phyloP scores from a whole-genome alignment of 2,329 filamentous ascomycete species.

The Diaporthe batatas region DNA sequence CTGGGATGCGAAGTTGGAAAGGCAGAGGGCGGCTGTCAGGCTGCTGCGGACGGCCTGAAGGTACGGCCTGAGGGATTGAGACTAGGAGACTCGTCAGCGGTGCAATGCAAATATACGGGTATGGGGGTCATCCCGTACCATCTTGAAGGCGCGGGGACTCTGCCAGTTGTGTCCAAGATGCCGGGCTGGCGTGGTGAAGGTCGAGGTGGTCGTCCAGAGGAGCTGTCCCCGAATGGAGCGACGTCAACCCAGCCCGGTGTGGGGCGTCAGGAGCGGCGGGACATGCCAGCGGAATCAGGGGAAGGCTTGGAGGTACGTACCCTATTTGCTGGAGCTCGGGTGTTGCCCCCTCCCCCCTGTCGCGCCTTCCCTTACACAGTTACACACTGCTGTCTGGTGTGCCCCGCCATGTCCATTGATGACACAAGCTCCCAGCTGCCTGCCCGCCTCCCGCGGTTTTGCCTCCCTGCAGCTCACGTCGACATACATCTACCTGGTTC shows the following conservation, averaged over 20 bases:
- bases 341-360: conserved; percentile 12
- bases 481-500: neutral
- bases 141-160: conserved; percentile 32
- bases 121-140: conserved; percentile 5
- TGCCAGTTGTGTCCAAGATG: conserved; percentile 35
- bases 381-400: conserved; percentile 3
- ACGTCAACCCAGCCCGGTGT: conserved; percentile 34
- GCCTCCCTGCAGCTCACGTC: conserved; percentile 9
- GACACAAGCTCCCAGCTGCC: conserved; percentile 40
- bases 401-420: conserved; percentile 36
- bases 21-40: conserved; percentile 90
- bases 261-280: conserved; percentile 31
- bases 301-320: conserved; percentile 37
- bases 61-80: conserved; percentile 96
- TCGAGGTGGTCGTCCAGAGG: conserved; percentile 15
- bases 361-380: conserved; percentile 16
- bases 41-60: conserved; percentile 96
- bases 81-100: conserved; percentile 65
- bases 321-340: conserved; percentile 4
- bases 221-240: conserved; percentile 36
- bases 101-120: neutral
- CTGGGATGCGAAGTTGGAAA: conserved; percentile 98
- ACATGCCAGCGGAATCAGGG: conserved; percentile 33
- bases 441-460: conserved; percentile 24
- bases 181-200: conserved; percentile 33